Evolutionary conservation across 257 asterid genomes (phyloP), one percentile per base, ranked within the genome.

Genomic region (Craterostigma plantagineum): DNA sequence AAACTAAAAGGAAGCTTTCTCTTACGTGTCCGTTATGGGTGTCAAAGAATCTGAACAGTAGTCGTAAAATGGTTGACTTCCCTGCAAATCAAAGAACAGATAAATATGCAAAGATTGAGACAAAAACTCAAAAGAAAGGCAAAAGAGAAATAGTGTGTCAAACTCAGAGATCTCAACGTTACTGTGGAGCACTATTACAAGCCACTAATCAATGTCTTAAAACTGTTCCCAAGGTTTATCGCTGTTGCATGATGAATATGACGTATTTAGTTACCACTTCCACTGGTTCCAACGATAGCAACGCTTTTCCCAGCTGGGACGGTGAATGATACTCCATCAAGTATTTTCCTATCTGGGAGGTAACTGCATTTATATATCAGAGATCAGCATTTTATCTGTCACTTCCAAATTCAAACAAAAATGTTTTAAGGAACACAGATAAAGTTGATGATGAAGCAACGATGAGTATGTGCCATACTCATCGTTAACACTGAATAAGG

Each of bases 221-320:
- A 23, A 16, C 43, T 17, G 40, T 38, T 44, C 41, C 50, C 46
- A 33, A 59, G 46, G 13, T 35, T 52, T 55, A 54, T 48, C 23
- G 15, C 16, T 54, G 35, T 45, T 35, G 41, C 50, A 49, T 34
- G 53, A 30, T 58, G n/a, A 47, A 50, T 49, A 44, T 11, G 18
- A 54, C n/a, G n/a, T n/a, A 50, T 18, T 10, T 10, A 38, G 45
- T 70, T 75, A 90, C 98, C 98, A 65, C 95, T 83, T 49, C 98
- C 98, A 71, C 98, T 90, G 42, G 98, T 82, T 59, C 98, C 98
- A 54, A 90, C 98, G 48, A 90, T 83, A 72, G 98, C 98, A 14
- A 90, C 93, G 65, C 98, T 90, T 66, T 72, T 83, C 35, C 98
- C 98, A 54, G 98, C 92, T 45, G 98, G 95, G 50, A 90, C 86